Evolutionary conservation across 208 protist species (phyloP).

Genomic region (Naegleria lovaniensis): DNA sequence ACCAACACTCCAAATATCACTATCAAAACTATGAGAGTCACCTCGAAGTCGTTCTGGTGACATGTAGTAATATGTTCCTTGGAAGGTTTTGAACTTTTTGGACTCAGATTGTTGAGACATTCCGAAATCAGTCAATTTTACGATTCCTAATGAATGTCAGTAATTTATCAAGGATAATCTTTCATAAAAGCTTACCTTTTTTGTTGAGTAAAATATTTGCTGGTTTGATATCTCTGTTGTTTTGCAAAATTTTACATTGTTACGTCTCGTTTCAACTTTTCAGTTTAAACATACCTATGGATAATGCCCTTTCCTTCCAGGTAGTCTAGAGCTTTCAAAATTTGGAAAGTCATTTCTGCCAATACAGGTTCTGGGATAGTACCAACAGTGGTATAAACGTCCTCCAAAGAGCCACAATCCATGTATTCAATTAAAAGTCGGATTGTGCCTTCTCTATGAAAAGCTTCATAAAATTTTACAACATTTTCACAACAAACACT

Average conservation of each 20-base stretch:
- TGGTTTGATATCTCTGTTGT: constrained; percentile 71
- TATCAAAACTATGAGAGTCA: constrained; percentile 19
- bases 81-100: constrained; percentile 12
- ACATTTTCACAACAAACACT: background rate
- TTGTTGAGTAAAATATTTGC: constrained; percentile 81
- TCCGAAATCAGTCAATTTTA: constrained; percentile 49
- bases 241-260: constrained; percentile 39
- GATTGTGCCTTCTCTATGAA: background rate
- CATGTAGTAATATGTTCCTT: constrained; percentile 36
- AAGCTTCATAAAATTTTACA: constrained; percentile 8
- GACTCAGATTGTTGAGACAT: constrained; percentile 9
- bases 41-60: constrained; percentile 32
- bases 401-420: background rate
- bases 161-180: constrained; percentile 26
- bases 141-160: constrained; percentile 29
- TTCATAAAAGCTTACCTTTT: constrained; percentile 60
- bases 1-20: constrained; percentile 33
- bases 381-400: background rate
- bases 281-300: background rate
- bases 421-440: constrained; percentile 13
- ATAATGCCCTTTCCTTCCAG: background rate
- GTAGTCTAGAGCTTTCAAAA: background rate
- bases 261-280: too few relatives aligned
- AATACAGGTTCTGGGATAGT: background rate
- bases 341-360: background rate